Evolutionary conservation across 805 yeast genomes (phyloP), one percentile per base, ranked within the genome.

Genomic region (Kockiozyma suomiensis): DNA sequence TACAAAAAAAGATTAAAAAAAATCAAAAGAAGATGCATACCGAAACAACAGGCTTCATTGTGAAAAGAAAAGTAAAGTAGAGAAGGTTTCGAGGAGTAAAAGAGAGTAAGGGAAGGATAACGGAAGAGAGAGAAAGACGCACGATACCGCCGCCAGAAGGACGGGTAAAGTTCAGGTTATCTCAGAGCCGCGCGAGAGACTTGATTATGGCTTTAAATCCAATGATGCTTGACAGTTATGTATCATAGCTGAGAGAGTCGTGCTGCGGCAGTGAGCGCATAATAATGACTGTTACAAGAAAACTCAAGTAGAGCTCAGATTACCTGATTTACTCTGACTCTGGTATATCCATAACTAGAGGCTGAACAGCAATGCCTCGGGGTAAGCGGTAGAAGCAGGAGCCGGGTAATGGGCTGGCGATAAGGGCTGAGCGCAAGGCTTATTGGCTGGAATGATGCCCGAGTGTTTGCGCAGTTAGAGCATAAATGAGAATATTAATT

Each of bases 21-120:
- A 30, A n/a, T n/a, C n/a, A n/a, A 58, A 4, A 19, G 26, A 21
- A 12, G 33, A n/a, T n/a, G 50, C 65, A 19, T 58, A 61, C 65
- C 17, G 65, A 61, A 58, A 61, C 58, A 61, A 61, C 65, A 41
- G 65, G 65, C 63, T 58, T 61, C 65, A 61, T 61, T 48, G 40
- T 53, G 57, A 47, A 12, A 33, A 23, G 46, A 12, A 2, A 23
- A 28, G 13, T 35, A 17, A 5, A 32, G 38, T 12, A 15, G 37
- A 30, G 43, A 8, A 17, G 58, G 42, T 19, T 28, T 15, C 23
- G 43, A 40, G 40, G 37, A 35, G 37, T 15, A 42, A 46, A 21
- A 35, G 15, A 50, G 19, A 33, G 30, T 4, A 21, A 19, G 38
- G 21, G 30, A 48, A 28, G 47, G 46, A 25, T 15, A 4, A 26